These are phyloP conservation scores for Abortiporus biennis DNA, from an alignment of 1,284 basidiomycete genomes.

Conservation along the genomic window DNA sequence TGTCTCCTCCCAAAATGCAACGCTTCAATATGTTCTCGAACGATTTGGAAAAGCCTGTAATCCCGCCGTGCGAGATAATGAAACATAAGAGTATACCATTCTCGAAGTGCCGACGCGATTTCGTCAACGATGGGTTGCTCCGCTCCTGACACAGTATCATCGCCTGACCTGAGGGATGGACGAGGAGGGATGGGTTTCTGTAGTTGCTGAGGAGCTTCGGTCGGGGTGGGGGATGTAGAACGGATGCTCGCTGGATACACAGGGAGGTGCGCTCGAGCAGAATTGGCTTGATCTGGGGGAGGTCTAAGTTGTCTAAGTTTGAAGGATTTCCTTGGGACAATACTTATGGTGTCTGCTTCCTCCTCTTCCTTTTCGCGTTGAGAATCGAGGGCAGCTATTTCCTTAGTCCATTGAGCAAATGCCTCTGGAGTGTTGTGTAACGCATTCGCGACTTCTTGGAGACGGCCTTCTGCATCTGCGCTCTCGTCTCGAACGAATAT, in stretches of 20 bases:
- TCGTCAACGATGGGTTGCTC: slow-evolving; percentile 93
- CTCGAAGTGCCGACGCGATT: slow-evolving; percentile 91
- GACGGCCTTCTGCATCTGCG: slow-evolving; percentile 82
- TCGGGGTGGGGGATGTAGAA: slow-evolving; percentile 56
- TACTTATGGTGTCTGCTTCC: slow-evolving; percentile 35
- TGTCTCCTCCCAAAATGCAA: slow-evolving; percentile 88
- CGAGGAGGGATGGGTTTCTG: slow-evolving; percentile 85
- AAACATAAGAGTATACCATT: slow-evolving; percentile 93
- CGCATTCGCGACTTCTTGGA: slow-evolving; percentile 62
- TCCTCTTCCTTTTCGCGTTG: slow-evolving; percentile 76
- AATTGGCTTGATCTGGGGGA: slow-evolving; percentile 66
- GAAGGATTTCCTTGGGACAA: slow-evolving; percentile 46
- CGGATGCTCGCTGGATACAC: slow-evolving; percentile 66
- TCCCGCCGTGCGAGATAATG: slow-evolving; percentile 85
- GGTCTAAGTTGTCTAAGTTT: slow-evolving; percentile 65
- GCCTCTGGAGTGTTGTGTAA: slow-evolving; percentile 33
- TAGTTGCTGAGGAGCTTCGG: slow-evolving; percentile 33
- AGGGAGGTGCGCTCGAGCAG: slow-evolving; percentile 60
- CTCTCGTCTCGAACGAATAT: slow-evolving; percentile 87
- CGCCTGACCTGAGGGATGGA: slow-evolving; percentile 88
- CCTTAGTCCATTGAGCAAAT: slow-evolving; percentile 33
- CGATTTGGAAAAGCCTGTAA: slow-evolving; percentile 84
- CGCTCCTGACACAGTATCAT: slow-evolving; percentile 81
- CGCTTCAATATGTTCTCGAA: slow-evolving; percentile 87
- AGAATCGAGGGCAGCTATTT: slow-evolving; percentile 52